Base-by-base conservation (phyloP, 2,329 filamentous ascomycete species). In the Pseudogymnoascus sp. region DNA sequence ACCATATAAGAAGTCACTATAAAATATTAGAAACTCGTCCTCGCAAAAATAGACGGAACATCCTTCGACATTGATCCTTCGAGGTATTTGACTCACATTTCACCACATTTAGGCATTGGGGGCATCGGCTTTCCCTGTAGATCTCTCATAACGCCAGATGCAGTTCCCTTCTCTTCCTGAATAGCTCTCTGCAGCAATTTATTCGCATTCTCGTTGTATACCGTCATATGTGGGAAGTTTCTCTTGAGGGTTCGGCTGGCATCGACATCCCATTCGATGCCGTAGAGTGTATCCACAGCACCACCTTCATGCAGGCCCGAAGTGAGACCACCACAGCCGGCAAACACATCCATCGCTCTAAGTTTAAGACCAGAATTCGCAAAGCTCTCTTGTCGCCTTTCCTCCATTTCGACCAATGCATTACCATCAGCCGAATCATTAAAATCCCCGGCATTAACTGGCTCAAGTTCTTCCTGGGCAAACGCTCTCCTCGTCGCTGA, bases 151-250 rank as follows among this genome's bases (percentile, higher is more conserved):
- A 39, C 33, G 28, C 54, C 61, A 41, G 61, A 43, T 18, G 36
- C 16, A 6, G 18, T 36, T 25, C 60, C 62, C 30, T 37, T 35
- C 6, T 61, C 62, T 22, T 60, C 28, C 36, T 62, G 61, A 35
- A 62, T 50, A 8, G 59, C 63, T 39, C 61, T 57, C 36, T 63
- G 35, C 6, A 63, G 37, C 28, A 64, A 37, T 2, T 20, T 58
- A 20, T 64, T 64, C 14, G 61, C 63, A 54, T 60, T 59, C 38
- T 64, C 58, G 14, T 63, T 64, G 39, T 58, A 63, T 43, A 58
- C 57, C 25, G 18, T 58, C 37, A 39, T 39, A 38, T 38, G 57
- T 39, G 57, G 57, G 20, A 58, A 58, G 20, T 58, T 58, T 25
- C 22, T 37, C 35, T 58, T 58, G 30, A 58, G 37, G 11, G 57